Evolutionary conservation across 139 green algal species (phyloP).

Genomic region (Tetradesmus obliquus): DNA sequence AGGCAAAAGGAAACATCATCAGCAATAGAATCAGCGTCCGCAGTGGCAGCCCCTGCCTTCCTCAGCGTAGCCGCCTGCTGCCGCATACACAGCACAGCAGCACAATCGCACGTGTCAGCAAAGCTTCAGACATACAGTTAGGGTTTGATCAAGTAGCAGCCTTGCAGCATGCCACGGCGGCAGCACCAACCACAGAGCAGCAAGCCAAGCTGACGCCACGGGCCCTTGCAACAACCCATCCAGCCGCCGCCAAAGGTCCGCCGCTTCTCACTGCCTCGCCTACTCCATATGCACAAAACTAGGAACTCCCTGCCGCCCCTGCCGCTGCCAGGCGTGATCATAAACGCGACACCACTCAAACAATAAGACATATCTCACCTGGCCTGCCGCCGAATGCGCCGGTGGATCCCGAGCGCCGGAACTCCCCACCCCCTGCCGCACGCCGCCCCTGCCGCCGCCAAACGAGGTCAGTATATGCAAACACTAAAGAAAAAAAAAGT

Average conservation of each 20-base stretch:
- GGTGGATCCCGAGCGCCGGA: conserved; percentile 10
- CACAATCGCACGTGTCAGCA: too few species aligned
- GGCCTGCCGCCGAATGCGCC: conserved; percentile 22
- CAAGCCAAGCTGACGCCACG: background rate
- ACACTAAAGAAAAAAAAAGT: too few species aligned
- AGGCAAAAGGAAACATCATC: background rate
- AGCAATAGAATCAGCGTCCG: too few species aligned
- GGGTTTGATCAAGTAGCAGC: too few species aligned
- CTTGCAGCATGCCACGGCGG: too few species aligned
- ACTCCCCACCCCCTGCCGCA: background rate
- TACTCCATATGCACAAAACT: background rate
- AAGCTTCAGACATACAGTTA: too few species aligned
- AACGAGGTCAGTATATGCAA: too few species aligned
- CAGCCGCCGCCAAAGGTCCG: background rate
- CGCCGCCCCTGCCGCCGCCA: background rate
- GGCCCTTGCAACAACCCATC: too few species aligned
- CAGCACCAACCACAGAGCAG: too few species aligned
- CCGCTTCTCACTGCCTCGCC: background rate
- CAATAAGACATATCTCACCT: background rate
- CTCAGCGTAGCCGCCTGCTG: background rate
- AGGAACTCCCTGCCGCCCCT: background rate
- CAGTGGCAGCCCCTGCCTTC: background rate
- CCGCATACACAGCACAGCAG: too few species aligned
- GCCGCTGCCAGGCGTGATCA: background rate
- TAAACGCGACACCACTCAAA: background rate